Evolutionary conservation across 495 filamentous ascomycete genomes (phyloP).

Genomic region (Neurospora intermedia): DNA sequence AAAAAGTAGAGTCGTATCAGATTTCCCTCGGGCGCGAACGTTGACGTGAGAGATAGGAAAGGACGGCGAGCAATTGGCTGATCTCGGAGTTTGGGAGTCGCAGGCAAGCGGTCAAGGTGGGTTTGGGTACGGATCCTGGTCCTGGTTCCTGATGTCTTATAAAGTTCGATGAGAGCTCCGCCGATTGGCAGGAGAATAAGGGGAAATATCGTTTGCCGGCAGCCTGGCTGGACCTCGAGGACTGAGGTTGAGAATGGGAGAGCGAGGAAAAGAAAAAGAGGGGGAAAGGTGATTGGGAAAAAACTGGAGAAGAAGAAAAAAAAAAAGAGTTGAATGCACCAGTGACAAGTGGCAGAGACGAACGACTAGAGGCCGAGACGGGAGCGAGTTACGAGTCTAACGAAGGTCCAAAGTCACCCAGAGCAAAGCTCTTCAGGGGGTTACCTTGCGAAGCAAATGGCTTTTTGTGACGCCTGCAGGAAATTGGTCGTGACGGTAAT

Average conservation of each 20-base stretch:
- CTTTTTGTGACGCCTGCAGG: neutral
- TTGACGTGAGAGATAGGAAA: neutral
- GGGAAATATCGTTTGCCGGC: neutral
- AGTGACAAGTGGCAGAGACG: neutral
- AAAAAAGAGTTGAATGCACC: neutral
- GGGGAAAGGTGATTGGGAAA: conserved; percentile 3
- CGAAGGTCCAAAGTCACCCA: neutral
- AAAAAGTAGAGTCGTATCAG: neutral
- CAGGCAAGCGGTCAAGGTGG: neutral
- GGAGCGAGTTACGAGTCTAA: neutral
- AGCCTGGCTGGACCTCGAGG: neutral
- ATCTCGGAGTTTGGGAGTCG: neutral
- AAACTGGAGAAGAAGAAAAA: neutral
- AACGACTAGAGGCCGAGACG: neutral
- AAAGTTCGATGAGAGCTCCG: neutral
- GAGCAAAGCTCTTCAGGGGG: neutral
- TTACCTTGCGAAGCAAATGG: neutral
- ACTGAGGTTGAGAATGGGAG: neutral
- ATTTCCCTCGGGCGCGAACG: neutral
- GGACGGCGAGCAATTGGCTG: neutral
- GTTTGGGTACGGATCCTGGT: neutral
- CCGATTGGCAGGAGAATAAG: neutral
- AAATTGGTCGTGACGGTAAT: neutral
- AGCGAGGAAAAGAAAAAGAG: conserved; percentile 6
- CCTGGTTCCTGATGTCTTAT: neutral